These are phyloP conservation scores for Fusarium anthophilum DNA, from an alignment of 2,329 filamentous ascomycete genomes.

Conservation along the genomic window DNA sequence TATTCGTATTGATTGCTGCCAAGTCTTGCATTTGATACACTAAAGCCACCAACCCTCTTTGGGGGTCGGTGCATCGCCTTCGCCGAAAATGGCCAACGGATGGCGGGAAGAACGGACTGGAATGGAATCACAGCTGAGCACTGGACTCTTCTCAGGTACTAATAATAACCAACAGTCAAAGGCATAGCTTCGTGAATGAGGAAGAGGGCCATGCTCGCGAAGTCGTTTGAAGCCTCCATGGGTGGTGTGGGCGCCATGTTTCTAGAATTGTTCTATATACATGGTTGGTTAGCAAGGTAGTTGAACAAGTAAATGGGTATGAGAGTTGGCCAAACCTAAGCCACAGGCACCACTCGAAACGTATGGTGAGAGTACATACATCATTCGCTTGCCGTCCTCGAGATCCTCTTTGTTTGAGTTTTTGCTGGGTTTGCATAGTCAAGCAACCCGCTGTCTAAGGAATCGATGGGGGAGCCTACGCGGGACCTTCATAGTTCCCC, in stretches of 20 bases:
- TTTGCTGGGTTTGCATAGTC: not conserved
- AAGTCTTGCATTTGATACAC: slow-evolving; percentile 33
- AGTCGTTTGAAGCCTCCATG: slow-evolving; percentile 15
- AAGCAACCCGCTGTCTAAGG: not conserved
- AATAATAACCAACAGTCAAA: not conserved
- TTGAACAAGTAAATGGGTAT: not conserved
- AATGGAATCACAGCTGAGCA: slow-evolving; percentile 27
- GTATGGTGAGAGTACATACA: slow-evolving; percentile 18
- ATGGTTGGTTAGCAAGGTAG: slow-evolving; percentile 1
- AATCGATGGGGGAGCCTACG: not conserved
- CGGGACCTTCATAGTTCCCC: not conserved
- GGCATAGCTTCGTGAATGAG: not conserved
- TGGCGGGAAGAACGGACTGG: slow-evolving; percentile 30
- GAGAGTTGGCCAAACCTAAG: slow-evolving; percentile 15
- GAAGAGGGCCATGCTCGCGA: slow-evolving; percentile 10
- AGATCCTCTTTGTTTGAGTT: slow-evolving; percentile 7
- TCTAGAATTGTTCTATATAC: slow-evolving; percentile 29
- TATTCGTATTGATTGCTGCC: slow-evolving; percentile 28
- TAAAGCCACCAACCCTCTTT: slow-evolving; percentile 26
- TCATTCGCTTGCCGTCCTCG: slow-evolving; percentile 4
- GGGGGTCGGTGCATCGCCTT: slow-evolving; percentile 36
- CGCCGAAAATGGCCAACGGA: slow-evolving; percentile 36
- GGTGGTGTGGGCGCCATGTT: slow-evolving; percentile 27
- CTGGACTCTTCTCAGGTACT: not conserved
- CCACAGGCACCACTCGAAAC: slow-evolving; percentile 16